phyloP scores from a whole-genome alignment of 345 rosid genomes.

The Zanthoxylum bungeanum region DNA sequence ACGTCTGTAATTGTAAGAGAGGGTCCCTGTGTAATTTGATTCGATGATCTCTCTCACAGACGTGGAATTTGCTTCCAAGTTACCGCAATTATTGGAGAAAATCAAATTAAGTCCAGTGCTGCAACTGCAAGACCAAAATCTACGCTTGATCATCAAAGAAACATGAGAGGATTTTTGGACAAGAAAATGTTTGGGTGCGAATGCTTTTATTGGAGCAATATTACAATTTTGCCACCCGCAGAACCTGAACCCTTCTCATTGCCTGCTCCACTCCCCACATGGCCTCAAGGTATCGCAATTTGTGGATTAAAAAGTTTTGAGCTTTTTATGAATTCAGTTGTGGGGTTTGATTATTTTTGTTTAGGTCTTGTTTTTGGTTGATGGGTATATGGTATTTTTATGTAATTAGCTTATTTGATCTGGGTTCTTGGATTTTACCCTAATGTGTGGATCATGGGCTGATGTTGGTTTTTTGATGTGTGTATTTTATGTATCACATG shows the following conservation, averaged over 20 bases:
- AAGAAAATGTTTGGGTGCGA: conserved; percentile 49
- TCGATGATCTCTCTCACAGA: neutral
- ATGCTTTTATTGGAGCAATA: conserved; percentile 44
- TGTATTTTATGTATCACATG: neutral
- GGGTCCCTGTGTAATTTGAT: neutral
- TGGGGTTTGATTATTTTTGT: neutral
- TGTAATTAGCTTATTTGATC: neutral
- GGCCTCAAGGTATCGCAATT: conserved; percentile 62
- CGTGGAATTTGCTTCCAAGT: neutral
- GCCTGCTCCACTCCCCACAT: conserved; percentile 60
- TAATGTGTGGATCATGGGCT: neutral
- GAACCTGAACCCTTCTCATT: conserved; percentile 56
- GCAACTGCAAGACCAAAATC: neutral
- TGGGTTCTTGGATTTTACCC: neutral
- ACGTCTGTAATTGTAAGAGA: neutral
- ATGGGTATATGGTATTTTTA: neutral
- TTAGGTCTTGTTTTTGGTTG: neutral
- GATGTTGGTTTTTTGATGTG: neutral
- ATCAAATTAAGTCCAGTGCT: neutral
- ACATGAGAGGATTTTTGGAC: neutral
- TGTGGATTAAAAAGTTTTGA: neutral
- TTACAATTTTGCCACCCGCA: conserved; percentile 22
- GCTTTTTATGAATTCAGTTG: neutral
- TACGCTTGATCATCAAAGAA: neutral
- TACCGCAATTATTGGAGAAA: neutral